Percentiles rank a stretch among this genome's conserved stretches.
Conservation (phyloP, 1,284 basidiomycete genomes). For the Phellinidium pouzarii region DNA sequence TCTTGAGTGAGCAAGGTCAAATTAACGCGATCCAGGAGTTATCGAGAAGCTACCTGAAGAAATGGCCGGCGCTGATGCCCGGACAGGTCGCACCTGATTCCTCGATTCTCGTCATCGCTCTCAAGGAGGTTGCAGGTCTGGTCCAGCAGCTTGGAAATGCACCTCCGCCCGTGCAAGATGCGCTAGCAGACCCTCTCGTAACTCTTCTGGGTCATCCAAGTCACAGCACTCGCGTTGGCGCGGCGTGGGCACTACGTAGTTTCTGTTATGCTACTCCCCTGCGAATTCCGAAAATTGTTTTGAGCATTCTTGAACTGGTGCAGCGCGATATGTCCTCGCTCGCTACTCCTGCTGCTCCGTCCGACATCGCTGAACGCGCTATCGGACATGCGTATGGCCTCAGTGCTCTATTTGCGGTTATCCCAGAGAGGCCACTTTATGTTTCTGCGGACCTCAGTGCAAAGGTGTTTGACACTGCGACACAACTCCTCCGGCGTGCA, state of each 20-base stretch:
- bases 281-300: slow-evolving; percentile 74
- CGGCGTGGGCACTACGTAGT: slow-evolving; percentile 83
- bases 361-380: slow-evolving; percentile 67
- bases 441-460: slow-evolving; percentile 91
- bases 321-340: slow-evolving; percentile 76
- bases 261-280: slow-evolving; percentile 88
- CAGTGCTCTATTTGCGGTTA: slow-evolving; percentile 79
- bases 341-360: slow-evolving; percentile 57
- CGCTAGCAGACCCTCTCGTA: slow-evolving; percentile 79
- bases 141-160: slow-evolving; percentile 89
- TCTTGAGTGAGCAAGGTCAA: slow-evolving; percentile 91
- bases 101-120: slow-evolving; percentile 65
- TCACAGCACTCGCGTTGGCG: slow-evolving; percentile 79
- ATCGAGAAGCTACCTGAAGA: slow-evolving; percentile 73
- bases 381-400: slow-evolving; percentile 88
- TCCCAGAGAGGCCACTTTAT: slow-evolving; percentile 85
- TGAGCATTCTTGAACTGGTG: slow-evolving; percentile 70
- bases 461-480: slow-evolving; percentile 88
- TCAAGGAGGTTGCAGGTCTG: slow-evolving; percentile 82
- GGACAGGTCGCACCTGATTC: slow-evolving; percentile 71
- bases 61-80: slow-evolving; percentile 91
- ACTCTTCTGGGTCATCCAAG: slow-evolving; percentile 84
- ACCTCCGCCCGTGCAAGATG: slow-evolving; percentile 84
- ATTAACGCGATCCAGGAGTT: slow-evolving; percentile 88
- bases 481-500: slow-evolving; percentile 83